These are phyloP conservation scores for Cucumis cinereus DNA, from an alignment of 306 rosid species.

Conservation along the genomic window DNA sequence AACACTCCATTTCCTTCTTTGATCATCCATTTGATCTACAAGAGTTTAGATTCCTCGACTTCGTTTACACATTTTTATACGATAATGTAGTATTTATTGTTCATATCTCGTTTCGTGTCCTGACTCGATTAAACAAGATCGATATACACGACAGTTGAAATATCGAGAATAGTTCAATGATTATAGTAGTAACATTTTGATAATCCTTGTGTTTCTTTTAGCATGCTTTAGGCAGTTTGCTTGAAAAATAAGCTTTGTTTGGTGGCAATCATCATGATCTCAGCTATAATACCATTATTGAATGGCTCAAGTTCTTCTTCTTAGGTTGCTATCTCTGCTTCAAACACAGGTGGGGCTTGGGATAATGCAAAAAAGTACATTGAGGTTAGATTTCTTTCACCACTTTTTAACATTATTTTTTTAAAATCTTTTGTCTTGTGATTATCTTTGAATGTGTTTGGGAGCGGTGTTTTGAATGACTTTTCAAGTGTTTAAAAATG, in stretches of 20 bases:
- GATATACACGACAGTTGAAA: neutral
- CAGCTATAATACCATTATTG: neutral
- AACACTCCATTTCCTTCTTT: too few relatives aligned
- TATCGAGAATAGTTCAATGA: neutral
- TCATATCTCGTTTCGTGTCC: neutral
- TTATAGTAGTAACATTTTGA: neutral
- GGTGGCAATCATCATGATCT: neutral
- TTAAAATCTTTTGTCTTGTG: neutral
- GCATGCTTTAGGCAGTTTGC: neutral
- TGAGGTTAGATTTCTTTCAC: constrained; percentile 24
- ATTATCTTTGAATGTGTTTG: neutral
- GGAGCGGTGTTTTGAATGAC: too few relatives aligned
- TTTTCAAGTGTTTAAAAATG: too few relatives aligned
- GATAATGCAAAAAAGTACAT: constrained; percentile 61
- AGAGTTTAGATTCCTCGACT: neutral
- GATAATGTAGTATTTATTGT: neutral
- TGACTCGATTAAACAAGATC: neutral
- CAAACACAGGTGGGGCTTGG: constrained; percentile 68
- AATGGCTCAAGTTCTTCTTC: constrained; percentile 5
- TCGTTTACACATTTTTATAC: neutral
- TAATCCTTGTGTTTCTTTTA: neutral
- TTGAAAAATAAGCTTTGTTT: neutral
- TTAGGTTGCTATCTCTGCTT: constrained; percentile 54
- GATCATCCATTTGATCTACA: neutral
- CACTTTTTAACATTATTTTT: neutral